These are phyloP conservation scores for Vicia faba DNA, from an alignment of 306 rosid species.

Conservation along the genomic window DNA sequence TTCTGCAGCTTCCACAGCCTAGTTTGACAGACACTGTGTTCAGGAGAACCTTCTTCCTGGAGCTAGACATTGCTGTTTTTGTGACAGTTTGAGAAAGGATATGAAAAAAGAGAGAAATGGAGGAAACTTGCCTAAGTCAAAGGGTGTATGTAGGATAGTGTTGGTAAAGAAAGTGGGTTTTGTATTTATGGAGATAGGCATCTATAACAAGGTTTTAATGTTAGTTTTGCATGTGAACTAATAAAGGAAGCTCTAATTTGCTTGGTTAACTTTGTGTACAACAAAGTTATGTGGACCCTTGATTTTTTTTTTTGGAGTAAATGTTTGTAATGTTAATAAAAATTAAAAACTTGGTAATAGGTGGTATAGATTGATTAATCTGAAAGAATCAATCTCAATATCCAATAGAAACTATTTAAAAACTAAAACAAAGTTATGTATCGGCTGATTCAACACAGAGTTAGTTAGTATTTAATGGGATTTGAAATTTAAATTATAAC, in stretches of 20 bases:
- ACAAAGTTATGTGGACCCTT: slow-evolving; percentile 43
- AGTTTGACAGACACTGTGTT: slow-evolving; percentile 65
- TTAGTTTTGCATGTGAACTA: slow-evolving; percentile 50
- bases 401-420: too few relatives aligned
- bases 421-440: too few relatives aligned
- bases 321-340: not conserved
- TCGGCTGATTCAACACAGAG: too few relatives aligned
- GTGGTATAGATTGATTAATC: too few relatives aligned
- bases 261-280: slow-evolving; percentile 33
- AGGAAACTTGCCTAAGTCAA: slow-evolving; percentile 13
- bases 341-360: too few relatives aligned
- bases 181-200: slow-evolving; percentile 34
- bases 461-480: too few relatives aligned
- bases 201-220: slow-evolving; percentile 19
- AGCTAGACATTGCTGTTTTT: slow-evolving; percentile 54
- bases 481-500: too few relatives aligned
- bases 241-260: slow-evolving; percentile 20
- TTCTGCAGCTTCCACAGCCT: slow-evolving; percentile 76
- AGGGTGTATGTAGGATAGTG: not conserved
- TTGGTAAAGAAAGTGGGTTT: slow-evolving; percentile 30
- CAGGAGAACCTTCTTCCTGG: slow-evolving; percentile 55
- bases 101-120: slow-evolving; percentile 28
- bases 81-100: not conserved
- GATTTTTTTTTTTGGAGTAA: not conserved
- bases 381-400: too few relatives aligned